Evolutionary conservation across 495 filamentous ascomycete genomes (phyloP).

Genomic region (Xylaria cubensis): DNA sequence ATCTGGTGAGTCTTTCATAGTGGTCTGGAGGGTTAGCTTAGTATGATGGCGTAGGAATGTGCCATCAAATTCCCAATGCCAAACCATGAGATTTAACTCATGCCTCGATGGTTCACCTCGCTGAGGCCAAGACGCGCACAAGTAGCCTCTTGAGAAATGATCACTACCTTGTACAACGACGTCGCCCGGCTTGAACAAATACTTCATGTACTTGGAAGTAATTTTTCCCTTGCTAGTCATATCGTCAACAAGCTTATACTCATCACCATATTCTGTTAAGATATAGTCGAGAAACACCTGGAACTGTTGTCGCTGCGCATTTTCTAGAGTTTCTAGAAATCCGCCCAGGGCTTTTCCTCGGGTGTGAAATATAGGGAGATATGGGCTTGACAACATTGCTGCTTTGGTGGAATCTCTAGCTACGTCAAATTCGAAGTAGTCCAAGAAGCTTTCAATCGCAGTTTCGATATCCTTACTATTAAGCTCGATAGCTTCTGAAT

Average conservation of each 20-base stretch:
- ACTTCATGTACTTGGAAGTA: neutral
- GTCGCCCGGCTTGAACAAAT: conserved; percentile 11
- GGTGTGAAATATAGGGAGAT: neutral
- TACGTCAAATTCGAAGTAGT: neutral
- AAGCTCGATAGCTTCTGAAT: neutral
- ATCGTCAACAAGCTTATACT: neutral
- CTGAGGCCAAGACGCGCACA: neutral
- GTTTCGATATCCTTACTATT: conserved; percentile 36
- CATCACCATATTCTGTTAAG: neutral
- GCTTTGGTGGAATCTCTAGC: neutral
- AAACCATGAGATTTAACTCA: too few species aligned
- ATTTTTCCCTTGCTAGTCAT: neutral
- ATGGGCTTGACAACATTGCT: neutral
- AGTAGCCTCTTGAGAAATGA: neutral
- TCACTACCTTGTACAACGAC: neutral
- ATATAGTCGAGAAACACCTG: neutral
- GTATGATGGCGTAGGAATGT: neutral
- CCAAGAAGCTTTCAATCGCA: neutral
- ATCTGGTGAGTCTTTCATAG: neutral
- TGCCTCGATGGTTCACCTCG: too few species aligned
- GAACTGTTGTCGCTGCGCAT: neutral
- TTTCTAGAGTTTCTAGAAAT: neutral
- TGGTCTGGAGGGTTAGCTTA: neutral
- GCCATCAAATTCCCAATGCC: conserved; percentile 1
- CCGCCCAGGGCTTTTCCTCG: neutral